Evolutionary conservation across 257 asterid species (phyloP).

Genomic region (Solanum tarapatanum): DNA sequence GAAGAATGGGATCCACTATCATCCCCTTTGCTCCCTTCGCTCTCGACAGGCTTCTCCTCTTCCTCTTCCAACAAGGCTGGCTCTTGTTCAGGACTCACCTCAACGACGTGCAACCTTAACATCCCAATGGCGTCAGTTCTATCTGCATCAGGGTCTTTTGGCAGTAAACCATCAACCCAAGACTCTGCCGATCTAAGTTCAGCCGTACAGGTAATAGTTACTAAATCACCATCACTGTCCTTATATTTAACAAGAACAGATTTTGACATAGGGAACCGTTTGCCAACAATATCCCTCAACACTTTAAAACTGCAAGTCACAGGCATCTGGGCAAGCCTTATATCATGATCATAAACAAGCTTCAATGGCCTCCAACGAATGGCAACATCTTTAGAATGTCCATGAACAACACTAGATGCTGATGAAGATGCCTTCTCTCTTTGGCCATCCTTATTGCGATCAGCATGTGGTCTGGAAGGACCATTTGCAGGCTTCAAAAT

Average conservation of each 20-base stretch:
- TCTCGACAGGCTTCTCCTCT: slow-evolving; percentile 53
- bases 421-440: slow-evolving; percentile 20
- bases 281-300: slow-evolving; percentile 61
- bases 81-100: slow-evolving; percentile 94
- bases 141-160: slow-evolving; percentile 39
- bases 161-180: slow-evolving; percentile 32
- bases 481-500: slow-evolving; percentile 65
- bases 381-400: slow-evolving; percentile 15
- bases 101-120: slow-evolving; percentile 83
- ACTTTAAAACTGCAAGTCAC: slow-evolving; percentile 51
- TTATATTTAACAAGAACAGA: slow-evolving; percentile 69
- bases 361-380: slow-evolving; percentile 56
- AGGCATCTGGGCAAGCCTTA: slow-evolving; percentile 88
- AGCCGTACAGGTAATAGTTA: slow-evolving; percentile 62
- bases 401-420: slow-evolving; percentile 1
- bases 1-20: slow-evolving; percentile 43
- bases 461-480: slow-evolving; percentile 27
- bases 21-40: slow-evolving; percentile 30
- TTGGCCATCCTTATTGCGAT: slow-evolving; percentile 23
- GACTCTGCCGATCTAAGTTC: slow-evolving; percentile 82
- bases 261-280: slow-evolving; percentile 78
- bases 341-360: slow-evolving; percentile 91
- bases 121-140: slow-evolving; percentile 34
- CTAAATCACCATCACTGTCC: slow-evolving; percentile 79
- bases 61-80: slow-evolving; percentile 76